phyloP scores from a whole-genome alignment of 768 basidiomycete genomes.

The Tricholoma matsutake region DNA sequence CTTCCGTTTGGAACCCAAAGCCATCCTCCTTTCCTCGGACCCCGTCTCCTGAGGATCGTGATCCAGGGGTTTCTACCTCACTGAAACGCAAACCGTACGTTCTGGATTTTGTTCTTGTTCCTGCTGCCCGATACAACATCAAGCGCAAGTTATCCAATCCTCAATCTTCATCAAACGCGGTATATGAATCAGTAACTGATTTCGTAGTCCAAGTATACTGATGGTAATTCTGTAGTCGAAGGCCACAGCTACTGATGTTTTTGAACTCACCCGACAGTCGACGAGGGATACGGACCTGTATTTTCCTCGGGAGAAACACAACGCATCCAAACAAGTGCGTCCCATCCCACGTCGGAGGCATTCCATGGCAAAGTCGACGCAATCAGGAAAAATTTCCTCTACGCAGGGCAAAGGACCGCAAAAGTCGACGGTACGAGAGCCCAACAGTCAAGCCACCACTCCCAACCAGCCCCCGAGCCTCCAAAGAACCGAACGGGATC shows the following conservation, averaged over 20 bases:
- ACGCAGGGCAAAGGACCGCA: neutral
- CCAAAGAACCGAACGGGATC: neutral
- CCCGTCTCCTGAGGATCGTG: neutral
- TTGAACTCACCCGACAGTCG: neutral
- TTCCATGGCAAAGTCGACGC: neutral
- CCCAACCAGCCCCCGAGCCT: neutral
- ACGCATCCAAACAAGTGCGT: neutral
- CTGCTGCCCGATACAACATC: neutral
- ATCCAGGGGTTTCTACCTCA: neutral
- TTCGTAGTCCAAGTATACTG: neutral
- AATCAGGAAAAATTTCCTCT: neutral
- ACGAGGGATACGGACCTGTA: neutral
- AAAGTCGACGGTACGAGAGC: neutral
- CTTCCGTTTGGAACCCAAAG: neutral
- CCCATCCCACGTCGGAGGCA: neutral
- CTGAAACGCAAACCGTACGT: slow-evolving; percentile 15
- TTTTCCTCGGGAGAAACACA: neutral
- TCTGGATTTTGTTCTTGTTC: slow-evolving; percentile 13
- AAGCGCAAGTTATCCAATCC: neutral
- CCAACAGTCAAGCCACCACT: neutral
- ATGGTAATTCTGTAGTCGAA: neutral
- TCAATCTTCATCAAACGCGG: neutral
- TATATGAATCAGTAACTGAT: neutral
- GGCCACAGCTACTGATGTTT: neutral
- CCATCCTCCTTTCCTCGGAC: neutral